Conservation (phyloP, 441 rosid genomes). For the Theobroma grandiflorum region DNA sequence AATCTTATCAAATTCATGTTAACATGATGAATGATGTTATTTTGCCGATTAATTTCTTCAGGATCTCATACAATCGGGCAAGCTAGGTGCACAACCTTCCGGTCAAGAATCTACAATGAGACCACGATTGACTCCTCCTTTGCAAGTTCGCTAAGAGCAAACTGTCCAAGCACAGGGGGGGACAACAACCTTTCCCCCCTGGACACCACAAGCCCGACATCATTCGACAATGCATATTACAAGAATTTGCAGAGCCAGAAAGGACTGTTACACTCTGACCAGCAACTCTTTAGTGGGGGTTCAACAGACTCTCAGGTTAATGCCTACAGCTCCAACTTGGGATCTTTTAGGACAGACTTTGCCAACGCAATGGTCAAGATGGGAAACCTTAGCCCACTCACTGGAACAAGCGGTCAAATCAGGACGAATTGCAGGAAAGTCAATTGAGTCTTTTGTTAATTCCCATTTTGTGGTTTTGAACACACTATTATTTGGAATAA, state of each 20-base stretch:
- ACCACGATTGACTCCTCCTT: constrained; percentile 30
- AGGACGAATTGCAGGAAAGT: constrained; percentile 27
- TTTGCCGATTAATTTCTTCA: constrained; percentile 19
- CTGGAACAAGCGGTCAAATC: constrained; percentile 27
- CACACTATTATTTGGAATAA: background rate
- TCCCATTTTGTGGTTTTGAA: background rate
- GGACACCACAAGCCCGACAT: constrained; percentile 26
- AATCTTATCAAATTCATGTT: background rate
- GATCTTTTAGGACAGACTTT: constrained; percentile 28
- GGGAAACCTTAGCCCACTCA: constrained; percentile 33
- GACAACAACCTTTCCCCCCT: constrained; percentile 34
- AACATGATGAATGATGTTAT: background rate
- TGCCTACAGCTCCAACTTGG: constrained; percentile 24
- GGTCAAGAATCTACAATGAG: constrained; percentile 35
- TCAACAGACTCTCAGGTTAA: constrained; percentile 36
- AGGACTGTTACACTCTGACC: constrained; percentile 36
- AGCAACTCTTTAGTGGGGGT: constrained; percentile 35
- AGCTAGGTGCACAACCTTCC: constrained; percentile 36
- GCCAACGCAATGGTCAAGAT: constrained; percentile 37
- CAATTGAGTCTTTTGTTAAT: constrained; percentile 13
- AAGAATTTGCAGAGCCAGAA: constrained; percentile 27
- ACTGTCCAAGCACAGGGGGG: constrained; percentile 33
- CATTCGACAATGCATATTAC: constrained; percentile 35
- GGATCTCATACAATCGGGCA: constrained; percentile 44
- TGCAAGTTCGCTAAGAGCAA: constrained; percentile 20